Evolutionary conservation across 257 asterid genomes (phyloP), one percentile per base, ranked within the genome.

Genomic region (Ballota nigra): DNA sequence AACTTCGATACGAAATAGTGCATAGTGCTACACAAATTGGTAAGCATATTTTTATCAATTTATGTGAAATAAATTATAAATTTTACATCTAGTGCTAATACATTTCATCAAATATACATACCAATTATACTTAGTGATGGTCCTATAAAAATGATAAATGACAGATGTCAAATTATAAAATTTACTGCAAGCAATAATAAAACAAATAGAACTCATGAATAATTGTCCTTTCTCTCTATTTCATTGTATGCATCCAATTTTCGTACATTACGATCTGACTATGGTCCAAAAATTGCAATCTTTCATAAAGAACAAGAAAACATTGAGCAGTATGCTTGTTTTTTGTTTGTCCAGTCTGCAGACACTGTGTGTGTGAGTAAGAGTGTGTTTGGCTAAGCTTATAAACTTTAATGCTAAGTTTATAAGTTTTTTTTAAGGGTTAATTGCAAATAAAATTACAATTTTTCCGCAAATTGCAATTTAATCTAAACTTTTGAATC

Each of bases 231-330:
- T 47, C 53, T 59, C 72, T 73, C 34, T 40, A 29, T 67, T 40
- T 79, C 75, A 60, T 47, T 58, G 75, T 62, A 77, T 73, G 23
- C 72, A 59, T 74, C 77, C 83, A 57, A 72, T 41, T 56, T 60
- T 55, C 51, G 22, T 55, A 69, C 61, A 51, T 62, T 68, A 66
- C 80, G 74, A 75, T 79, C 75, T 71, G 23, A 78, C 81, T 66
- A 80, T 52, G 67, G 66, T 69, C 82, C 82, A 73, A 61, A 78
- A 8, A 47, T 52, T 78, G 72, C 52, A 55, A 23, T 65, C 62
- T 60, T 68, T 70, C 49, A 29, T 52, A 63, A 40, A 63, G 6
- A 26, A 55, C 58, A 49, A 76, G 28, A 38, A 62, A 70, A 43
- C 78, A 77, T 72, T 29, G 8, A 59, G 29, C 31, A 72, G 60